A percentile compares a stretch with the other conserved stretches of the same genome.
Conservation (phyloP, 208 protist species). For the Wallacemonas collosoma region DNA sequence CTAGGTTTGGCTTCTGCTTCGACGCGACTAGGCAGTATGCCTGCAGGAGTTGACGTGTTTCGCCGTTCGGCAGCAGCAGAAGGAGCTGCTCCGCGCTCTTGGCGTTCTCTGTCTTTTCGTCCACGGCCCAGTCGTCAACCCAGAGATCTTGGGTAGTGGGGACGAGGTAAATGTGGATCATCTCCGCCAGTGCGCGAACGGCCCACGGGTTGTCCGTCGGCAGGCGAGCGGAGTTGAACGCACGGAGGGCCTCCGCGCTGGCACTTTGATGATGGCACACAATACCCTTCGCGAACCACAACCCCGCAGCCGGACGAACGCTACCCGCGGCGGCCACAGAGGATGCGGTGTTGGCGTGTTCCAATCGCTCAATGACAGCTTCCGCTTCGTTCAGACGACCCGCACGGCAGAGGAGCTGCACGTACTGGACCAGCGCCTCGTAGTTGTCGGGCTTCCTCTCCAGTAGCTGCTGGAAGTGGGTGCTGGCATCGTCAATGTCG, state of each 20-base stretch:
- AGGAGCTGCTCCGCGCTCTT: slow-evolving; percentile 84
- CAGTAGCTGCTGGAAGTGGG: slow-evolving; percentile 90
- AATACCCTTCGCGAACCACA: slow-evolving; percentile 87
- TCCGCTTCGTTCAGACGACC: slow-evolving; percentile 76
- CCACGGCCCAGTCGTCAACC: slow-evolving; percentile 45
- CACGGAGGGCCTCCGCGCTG: slow-evolving; percentile 83
- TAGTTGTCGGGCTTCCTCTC: slow-evolving; percentile 86
- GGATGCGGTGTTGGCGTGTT: slow-evolving; percentile 43
- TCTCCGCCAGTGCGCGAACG: slow-evolving; percentile 73
- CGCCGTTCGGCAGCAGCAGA: slow-evolving; percentile 63
- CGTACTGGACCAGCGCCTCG: slow-evolving; percentile 87
- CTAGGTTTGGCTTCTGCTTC: slow-evolving; percentile 54
- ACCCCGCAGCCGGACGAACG: slow-evolving; percentile 59
- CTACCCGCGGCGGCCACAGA: slow-evolving; percentile 35
- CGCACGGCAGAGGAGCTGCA: slow-evolving; percentile 79
- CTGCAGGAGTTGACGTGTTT: slow-evolving; percentile 75
- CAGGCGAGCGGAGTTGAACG: slow-evolving; percentile 89
- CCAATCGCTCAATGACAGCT: slow-evolving; percentile 40
- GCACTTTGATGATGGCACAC: slow-evolving; percentile 76
- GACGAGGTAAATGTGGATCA: slow-evolving; percentile 96
- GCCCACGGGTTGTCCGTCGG: slow-evolving; percentile 84
- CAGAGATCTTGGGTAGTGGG: slow-evolving; percentile 74
- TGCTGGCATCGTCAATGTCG: slow-evolving; percentile 83
- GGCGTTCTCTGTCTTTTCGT: slow-evolving; percentile 76
- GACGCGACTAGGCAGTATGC: slow-evolving; percentile 74